Conservation (phyloP, 495 filamentous ascomycete species). For the Daldinia bambusicola region DNA sequence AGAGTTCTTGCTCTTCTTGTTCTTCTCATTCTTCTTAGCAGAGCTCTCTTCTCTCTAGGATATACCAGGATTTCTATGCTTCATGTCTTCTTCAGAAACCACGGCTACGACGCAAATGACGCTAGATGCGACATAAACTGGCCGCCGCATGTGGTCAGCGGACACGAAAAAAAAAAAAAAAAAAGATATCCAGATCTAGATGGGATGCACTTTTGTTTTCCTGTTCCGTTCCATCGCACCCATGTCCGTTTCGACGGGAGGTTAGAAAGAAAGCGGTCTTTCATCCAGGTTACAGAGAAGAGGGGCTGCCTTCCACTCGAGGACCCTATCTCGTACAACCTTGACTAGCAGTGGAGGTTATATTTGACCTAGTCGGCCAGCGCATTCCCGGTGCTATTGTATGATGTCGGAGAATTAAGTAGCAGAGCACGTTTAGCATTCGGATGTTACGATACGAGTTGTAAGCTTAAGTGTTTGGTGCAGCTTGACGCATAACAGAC, state of each 20-base stretch:
- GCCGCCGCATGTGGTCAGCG: slow-evolving; percentile 26
- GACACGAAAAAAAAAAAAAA: too few relatives aligned
- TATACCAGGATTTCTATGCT: not conserved
- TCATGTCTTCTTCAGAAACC: not conserved
- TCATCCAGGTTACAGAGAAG: slow-evolving; percentile 34
- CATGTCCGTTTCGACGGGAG: slow-evolving; percentile 46
- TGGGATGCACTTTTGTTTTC: slow-evolving; percentile 41
- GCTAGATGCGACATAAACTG: slow-evolving; percentile 20
- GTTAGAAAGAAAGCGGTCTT: slow-evolving; percentile 33
- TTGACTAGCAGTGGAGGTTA: slow-evolving; percentile 8
- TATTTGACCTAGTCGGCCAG: slow-evolving; percentile 25
- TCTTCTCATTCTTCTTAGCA: not conserved
- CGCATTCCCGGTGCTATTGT: slow-evolving; percentile 10
- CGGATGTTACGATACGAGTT: slow-evolving; percentile 18
- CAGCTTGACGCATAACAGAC: not conserved
- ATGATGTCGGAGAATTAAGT: slow-evolving; percentile 35
- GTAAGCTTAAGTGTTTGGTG: not conserved
- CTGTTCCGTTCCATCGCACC: slow-evolving; percentile 39
- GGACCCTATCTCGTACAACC: slow-evolving; percentile 16
- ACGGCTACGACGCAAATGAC: slow-evolving; percentile 12
- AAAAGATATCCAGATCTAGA: slow-evolving; percentile 36
- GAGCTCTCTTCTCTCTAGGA: not conserved
- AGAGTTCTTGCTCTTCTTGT: not conserved
- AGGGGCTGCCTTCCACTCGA: slow-evolving; percentile 24
- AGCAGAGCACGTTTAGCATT: slow-evolving; percentile 29